Evolutionary conservation across 169 alveolate species (phyloP).

Genomic region (Plasmodium gallinaceum): DNA sequence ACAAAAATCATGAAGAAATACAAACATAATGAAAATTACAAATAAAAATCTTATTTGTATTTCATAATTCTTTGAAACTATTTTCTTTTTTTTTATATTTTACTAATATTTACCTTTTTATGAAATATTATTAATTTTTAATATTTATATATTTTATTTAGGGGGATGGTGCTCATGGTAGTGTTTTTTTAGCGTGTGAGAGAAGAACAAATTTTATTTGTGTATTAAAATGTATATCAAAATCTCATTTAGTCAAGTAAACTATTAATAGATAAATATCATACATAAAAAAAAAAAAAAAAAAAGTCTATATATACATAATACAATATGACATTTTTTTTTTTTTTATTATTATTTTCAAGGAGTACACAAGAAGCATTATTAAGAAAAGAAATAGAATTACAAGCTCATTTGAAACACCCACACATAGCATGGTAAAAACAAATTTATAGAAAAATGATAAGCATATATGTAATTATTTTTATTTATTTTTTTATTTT

Average conservation of each 20-base stretch:
- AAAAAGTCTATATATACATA: not conserved
- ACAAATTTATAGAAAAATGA: not conserved
- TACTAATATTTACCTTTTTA: not conserved
- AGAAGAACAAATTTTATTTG: slow-evolving; percentile 91
- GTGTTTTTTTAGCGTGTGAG: slow-evolving; percentile 91
- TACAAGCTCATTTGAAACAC: slow-evolving; percentile 91
- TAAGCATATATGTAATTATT: not conserved
- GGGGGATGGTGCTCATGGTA: slow-evolving; percentile 94
- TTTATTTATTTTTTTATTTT: not conserved
- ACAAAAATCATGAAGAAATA: not conserved
- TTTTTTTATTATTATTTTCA: not conserved
- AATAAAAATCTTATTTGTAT: too few relatives aligned
- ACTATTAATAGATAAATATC: not conserved
- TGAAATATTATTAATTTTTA: too few relatives aligned
- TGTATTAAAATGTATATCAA: slow-evolving; percentile 89
- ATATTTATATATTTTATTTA: slow-evolving; percentile 15
- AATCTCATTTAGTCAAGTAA: slow-evolving; percentile 83
- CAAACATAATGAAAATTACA: too few relatives aligned
- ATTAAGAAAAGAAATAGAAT: slow-evolving; percentile 90
- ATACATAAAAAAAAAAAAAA: not conserved
- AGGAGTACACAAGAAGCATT: slow-evolving; percentile 88
- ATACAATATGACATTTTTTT: not conserved
- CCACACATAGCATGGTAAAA: slow-evolving; percentile 88
- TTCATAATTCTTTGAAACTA: too few relatives aligned
- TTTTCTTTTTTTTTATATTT: not conserved